phyloP scores from a whole-genome alignment of 441 rosid genomes.

The Populus tomentosa region DNA sequence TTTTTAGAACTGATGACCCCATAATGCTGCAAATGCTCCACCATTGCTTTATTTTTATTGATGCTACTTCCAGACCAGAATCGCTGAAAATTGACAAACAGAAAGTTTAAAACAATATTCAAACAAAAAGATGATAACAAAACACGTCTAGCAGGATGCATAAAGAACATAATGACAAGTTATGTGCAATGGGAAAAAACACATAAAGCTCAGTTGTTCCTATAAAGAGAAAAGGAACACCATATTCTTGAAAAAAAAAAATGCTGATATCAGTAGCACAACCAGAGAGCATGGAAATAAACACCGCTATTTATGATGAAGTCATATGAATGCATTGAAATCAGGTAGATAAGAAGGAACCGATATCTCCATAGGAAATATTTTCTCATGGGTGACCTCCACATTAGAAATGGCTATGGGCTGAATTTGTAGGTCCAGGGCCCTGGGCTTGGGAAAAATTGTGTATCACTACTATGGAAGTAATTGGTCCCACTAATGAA shows the following conservation, averaged over 20 bases:
- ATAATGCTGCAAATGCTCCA: slow-evolving; percentile 51
- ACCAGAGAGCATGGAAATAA: neutral
- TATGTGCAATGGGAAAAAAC: neutral
- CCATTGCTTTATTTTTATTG: slow-evolving; percentile 68
- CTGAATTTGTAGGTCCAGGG: slow-evolving; percentile 16
- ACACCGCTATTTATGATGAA: neutral
- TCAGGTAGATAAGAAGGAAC: neutral
- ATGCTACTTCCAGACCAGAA: slow-evolving; percentile 53
- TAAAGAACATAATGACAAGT: neutral
- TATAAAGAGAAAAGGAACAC: neutral
- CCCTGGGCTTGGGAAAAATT: neutral
- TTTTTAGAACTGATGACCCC: slow-evolving; percentile 56
- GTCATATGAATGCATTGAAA: slow-evolving; percentile 3
- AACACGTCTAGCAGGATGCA: neutral
- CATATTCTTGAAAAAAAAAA: neutral
- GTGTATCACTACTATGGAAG: slow-evolving; percentile 5
- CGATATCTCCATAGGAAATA: neutral
- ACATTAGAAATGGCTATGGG: slow-evolving; percentile 3
- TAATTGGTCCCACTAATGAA: slow-evolving; percentile 6
- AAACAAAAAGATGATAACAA: neutral
- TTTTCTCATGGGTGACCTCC: slow-evolving; percentile 9
- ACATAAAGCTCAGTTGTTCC: neutral
- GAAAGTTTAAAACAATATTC: slow-evolving; percentile 1
- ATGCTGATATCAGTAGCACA: neutral
- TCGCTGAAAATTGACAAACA: slow-evolving; percentile 34